Evolutionary conservation across 768 basidiomycete genomes (phyloP).

Genomic region (Porpolomopsis calyptriformis): DNA sequence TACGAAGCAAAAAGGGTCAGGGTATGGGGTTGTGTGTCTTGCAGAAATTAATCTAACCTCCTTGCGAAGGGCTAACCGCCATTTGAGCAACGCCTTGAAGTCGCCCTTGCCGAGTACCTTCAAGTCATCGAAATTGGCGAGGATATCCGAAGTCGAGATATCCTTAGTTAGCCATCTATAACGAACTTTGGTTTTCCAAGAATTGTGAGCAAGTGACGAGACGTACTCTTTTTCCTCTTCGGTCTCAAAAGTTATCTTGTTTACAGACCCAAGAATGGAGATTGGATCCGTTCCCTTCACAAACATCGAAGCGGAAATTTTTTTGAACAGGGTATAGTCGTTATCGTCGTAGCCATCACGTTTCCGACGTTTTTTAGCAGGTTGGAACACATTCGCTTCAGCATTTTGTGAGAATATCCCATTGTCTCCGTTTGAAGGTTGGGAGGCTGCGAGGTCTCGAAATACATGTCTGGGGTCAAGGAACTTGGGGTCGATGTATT

Average conservation of each 20-base stretch:
- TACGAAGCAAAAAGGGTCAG: constrained; percentile 17
- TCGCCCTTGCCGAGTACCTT: constrained; percentile 97
- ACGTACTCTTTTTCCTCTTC: constrained; percentile 79
- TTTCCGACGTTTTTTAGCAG: constrained; percentile 88
- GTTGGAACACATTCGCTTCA: constrained; percentile 89
- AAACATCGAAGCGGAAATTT: constrained; percentile 59
- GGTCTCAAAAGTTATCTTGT: constrained; percentile 64
- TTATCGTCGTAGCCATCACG: constrained; percentile 95
- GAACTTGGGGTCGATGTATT: constrained; percentile 95
- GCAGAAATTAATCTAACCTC: constrained; percentile 55
- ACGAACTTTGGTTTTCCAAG: constrained; percentile 6
- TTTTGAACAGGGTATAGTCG: constrained; percentile 82
- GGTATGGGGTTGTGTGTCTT: constrained; percentile 2
- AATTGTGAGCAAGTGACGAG: neutral
- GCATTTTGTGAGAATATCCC: constrained; percentile 53
- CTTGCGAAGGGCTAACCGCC: constrained; percentile 79
- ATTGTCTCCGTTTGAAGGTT: constrained; percentile 35
- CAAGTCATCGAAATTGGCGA: constrained; percentile 78
- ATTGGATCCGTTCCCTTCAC: constrained; percentile 64
- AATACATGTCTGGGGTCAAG: constrained; percentile 97
- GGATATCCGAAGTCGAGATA: constrained; percentile 70
- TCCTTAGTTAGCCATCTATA: constrained; percentile 62
- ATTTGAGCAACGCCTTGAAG: constrained; percentile 87
- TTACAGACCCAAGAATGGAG: constrained; percentile 62
- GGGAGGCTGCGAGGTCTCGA: constrained; percentile 64